Conservation (phyloP, 2,329 filamentous ascomycete genomes). For the Botryotinia narcissicola region DNA sequence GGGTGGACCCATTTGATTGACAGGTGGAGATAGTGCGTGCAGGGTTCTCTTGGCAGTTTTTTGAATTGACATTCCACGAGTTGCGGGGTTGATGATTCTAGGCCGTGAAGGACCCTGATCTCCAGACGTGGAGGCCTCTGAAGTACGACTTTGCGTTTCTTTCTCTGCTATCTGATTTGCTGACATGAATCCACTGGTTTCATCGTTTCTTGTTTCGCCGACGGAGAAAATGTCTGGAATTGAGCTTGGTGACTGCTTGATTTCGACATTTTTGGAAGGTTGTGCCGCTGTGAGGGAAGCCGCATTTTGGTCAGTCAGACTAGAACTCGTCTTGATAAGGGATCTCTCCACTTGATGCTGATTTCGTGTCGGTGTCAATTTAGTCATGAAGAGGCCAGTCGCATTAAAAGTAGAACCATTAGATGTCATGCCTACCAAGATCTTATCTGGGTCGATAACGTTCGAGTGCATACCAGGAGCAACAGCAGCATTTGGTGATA, state of each 20-base stretch:
- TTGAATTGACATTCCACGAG: constrained; percentile 32
- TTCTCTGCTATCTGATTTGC: constrained; percentile 17
- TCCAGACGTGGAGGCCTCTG: not conserved
- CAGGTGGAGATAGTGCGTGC: constrained; percentile 20
- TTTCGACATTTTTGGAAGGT: not conserved
- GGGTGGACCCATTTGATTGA: constrained; percentile 25
- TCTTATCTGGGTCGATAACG: not conserved
- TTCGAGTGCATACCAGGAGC: not conserved
- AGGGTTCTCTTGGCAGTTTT: constrained; percentile 28
- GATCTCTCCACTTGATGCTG: not conserved
- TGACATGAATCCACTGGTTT: constrained; percentile 12
- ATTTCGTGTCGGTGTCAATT: not conserved
- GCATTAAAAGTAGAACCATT: constrained; percentile 1
- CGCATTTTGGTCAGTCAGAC: not conserved
- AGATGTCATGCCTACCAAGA: not conserved
- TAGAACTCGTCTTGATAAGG: not conserved
- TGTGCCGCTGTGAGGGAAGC: constrained; percentile 11
- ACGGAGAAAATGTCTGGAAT: not conserved
- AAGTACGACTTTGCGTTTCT: not conserved
- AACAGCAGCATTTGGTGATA: not conserved
- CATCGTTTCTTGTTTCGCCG: not conserved
- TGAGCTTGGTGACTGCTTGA: constrained; percentile 21
- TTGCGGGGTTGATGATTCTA: constrained; percentile 33
- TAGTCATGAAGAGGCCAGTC: constrained; percentile 11
- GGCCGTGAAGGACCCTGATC: constrained; percentile 22